Evolutionary conservation across 164 flowering plant species (phyloP), one percentile per base, ranked within the genome.

Genomic region (Chloranthus sessilifolius): DNA sequence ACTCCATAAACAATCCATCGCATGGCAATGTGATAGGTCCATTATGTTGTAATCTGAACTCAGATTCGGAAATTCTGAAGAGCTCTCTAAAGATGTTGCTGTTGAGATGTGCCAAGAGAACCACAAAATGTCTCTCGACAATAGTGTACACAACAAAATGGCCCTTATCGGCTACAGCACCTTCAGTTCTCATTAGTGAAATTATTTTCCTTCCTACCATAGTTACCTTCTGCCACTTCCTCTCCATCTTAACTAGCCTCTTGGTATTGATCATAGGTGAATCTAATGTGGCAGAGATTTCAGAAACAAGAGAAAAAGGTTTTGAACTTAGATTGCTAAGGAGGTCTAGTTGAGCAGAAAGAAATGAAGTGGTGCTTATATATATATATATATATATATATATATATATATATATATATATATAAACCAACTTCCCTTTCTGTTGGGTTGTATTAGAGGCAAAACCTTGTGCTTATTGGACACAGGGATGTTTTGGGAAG

Each of bases 61-160:
- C 68, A 23, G 62, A 67, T 46, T 50, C 66, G 15, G 74, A 54
- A 58, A 70, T 55, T 23, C 41, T 58, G 5, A 74, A 36, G 1
- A 74, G 55, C 53, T 61, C 70, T 38, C n/a, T 56, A 16, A 70
- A 64, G 27, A 69, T 44, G 36, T 30, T 33, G 27, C 43, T 53
- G 12, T 25, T 52, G 31, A 66, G 65, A 26, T 26, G 58, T 5
- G 28, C 50, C 59, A 66, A 47, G 1, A 74, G 73, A 33, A 69
- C 23, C 34, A 50, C 23, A 28, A 52, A 60, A 7, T 58, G 56
- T 10, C 8, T 45, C 19, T 38, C 47, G n/a, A 52, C 64, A 4
- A 28, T n/a, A 3, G 52, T 52, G 45, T 52, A 52, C 17, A 39
- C 52, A 14, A 60, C 58, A 37, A 53, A 63, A 35, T 62, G 49